Percentiles rank a stretch among this genome's conserved stretches.
Evolutionary conservation across 1,284 basidiomycete species (phyloP).

Genomic region (Tylopilus sp.): DNA sequence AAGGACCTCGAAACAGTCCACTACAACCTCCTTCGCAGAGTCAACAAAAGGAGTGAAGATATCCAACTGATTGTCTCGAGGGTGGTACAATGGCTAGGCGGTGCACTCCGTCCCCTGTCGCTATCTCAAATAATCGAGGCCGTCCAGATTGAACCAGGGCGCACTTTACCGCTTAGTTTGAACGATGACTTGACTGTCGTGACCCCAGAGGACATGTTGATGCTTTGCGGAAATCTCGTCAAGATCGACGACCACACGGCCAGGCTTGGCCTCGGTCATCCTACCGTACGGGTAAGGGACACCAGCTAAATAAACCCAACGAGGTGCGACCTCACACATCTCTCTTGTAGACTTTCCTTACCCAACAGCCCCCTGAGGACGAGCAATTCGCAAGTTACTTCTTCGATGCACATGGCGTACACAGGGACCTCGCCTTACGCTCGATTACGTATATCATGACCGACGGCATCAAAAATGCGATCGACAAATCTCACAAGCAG

Average conservation of each 20-base stretch:
- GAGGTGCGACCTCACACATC: conserved; percentile 5
- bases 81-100: conserved; percentile 25
- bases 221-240: conserved; percentile 27
- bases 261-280: conserved; percentile 24
- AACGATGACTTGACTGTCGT: conserved; percentile 29
- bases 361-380: conserved; percentile 16
- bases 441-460: conserved; percentile 31
- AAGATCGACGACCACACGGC: conserved; percentile 27
- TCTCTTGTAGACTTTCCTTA: conserved; percentile 23
- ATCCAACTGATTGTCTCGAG: conserved; percentile 26
- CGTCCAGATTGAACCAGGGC: conserved; percentile 29
- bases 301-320: neutral
- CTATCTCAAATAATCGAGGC: conserved; percentile 30
- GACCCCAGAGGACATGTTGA: conserved; percentile 25
- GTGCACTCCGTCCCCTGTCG: conserved; percentile 29
- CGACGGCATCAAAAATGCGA: conserved; percentile 25
- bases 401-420: conserved; percentile 22
- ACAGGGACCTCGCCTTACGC: conserved; percentile 29
- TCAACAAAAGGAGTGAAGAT: conserved; percentile 26
- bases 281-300: conserved; percentile 23
- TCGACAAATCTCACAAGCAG: conserved; percentile 20
- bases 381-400: conserved; percentile 18
- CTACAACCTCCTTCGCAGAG: conserved; percentile 22
- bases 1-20: conserved; percentile 23
- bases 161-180: conserved; percentile 18